Base-by-base conservation (phyloP, 177 flowering plant genomes). In the Vitis hybrid region DNA sequence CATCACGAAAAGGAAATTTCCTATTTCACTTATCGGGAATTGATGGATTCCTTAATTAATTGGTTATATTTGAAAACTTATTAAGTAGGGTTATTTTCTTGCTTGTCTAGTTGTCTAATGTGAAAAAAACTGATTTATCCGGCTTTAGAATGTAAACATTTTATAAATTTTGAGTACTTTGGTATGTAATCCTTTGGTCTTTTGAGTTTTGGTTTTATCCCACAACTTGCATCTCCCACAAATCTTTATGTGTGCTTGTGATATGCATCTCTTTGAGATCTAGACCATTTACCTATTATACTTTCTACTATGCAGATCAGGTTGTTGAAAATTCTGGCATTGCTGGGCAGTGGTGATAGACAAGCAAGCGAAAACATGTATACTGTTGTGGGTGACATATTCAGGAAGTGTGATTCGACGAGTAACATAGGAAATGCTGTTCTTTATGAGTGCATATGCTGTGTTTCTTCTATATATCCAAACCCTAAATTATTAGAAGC, bases 391-490 rank as follows among this genome's bases (percentile, higher is more conserved):
- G 91, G 91, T 62, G 97, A 93, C 73, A 80, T 95, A 65, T 88
- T 96, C 82, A 89, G 86, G 69, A 93, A 89, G 77, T 73, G 93
- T 67, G 99, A 93, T 75, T 73, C 95, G 14, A 66, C 90, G 11
- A 92, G 87, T 69, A 95, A 95, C 76, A 95, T 95, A 73, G 99
- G 98, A 72, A 95, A 95, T 79, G 98, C 99, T 60, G 79, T 93
- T 66, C 81, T 93, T 10, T 95, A 95, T 77, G 95, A 96, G 83
- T 83, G 95, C 84, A 86, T 96, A 39, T 89, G 95, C 75, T 91
- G 97, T 82, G 92, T 87, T 69, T 84, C 99, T 33, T 88, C 92
- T 53, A 87, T 95, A 72, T 79, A 87, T 77, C 94, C 98, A 51
- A 95, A 79, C 80, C 77, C 91, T 1, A 90, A 91, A 77, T 78